Percentiles rank a stretch among this genome's conserved stretches.
Evolutionary conservation across 202 grass and related monocot genomes (phyloP).

Genomic region (Panicum hallii): DNA sequence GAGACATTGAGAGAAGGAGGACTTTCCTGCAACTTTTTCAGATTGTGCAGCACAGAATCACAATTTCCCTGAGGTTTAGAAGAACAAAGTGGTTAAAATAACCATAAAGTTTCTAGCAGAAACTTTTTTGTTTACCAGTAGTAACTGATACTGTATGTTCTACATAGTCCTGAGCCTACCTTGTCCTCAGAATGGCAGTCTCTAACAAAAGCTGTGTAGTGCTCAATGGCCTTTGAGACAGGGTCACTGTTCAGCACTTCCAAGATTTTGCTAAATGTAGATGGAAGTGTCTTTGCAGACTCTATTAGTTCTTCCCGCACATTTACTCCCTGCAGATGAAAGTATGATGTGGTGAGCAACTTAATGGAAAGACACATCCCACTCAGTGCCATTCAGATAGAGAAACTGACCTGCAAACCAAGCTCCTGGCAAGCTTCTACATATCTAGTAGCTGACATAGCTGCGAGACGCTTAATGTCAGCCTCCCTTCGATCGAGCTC

Average conservation of each 20-base stretch:
- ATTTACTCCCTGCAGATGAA: constrained; percentile 67
- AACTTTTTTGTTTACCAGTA: background rate
- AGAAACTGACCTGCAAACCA: constrained; percentile 69
- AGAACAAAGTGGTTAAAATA: constrained; percentile 42
- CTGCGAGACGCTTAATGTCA: constrained; percentile 85
- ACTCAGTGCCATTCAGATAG: background rate
- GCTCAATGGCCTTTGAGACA: constrained; percentile 72
- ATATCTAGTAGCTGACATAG: constrained; percentile 82
- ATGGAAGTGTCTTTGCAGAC: constrained; percentile 81
- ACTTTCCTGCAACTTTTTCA: constrained; percentile 67
- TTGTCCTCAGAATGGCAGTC: constrained; percentile 94
- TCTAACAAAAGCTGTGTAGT: constrained; percentile 80
- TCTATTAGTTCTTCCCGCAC: constrained; percentile 84
- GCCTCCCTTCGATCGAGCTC: constrained; percentile 89
- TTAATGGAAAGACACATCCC: background rate
- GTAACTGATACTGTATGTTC: constrained; percentile 10
- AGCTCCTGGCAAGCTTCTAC: constrained; percentile 92
- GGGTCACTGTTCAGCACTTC: constrained; percentile 74
- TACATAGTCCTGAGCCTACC: constrained; percentile 45
- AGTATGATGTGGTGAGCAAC: constrained; percentile 14
- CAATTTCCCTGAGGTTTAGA: constrained; percentile 62
- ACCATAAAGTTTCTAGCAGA: constrained; percentile 17
- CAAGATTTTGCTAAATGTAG: constrained; percentile 81
- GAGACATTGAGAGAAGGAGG: constrained; percentile 83
- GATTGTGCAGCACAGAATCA: constrained; percentile 58